A percentile compares a stretch with the other conserved stretches of the same genome.
Evolutionary conservation across 2,329 filamentous ascomycete genomes (phyloP).

Genomic region (Chaetomium olivaceum): DNA sequence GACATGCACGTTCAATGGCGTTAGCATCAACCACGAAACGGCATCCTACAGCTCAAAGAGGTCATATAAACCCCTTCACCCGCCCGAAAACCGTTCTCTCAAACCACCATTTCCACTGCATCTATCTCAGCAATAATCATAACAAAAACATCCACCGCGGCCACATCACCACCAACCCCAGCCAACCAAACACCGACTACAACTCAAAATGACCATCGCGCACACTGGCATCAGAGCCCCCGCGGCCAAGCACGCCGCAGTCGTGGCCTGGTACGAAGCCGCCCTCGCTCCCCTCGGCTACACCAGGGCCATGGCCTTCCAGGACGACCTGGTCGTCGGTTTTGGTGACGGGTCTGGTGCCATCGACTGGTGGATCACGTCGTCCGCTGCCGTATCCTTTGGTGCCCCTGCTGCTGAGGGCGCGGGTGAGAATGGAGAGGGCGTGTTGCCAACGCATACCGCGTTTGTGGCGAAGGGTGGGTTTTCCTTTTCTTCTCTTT

Average conservation of each 20-base stretch:
- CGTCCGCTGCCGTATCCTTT: not conserved
- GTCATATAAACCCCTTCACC: not conserved
- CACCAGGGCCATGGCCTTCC: constrained; percentile 34
- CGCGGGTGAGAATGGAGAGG: constrained; percentile 14
- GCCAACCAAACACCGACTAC: too few species aligned
- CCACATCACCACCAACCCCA: not conserved
- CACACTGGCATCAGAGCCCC: constrained; percentile 40
- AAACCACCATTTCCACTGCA: not conserved
- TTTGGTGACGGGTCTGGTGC: constrained; percentile 30
- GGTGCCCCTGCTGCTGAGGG: not conserved
- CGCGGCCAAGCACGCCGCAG: constrained; percentile 34
- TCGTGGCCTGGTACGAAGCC: constrained; percentile 39
- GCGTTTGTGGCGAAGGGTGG: constrained; percentile 39
- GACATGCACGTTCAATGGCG: not conserved
- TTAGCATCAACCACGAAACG: not conserved
- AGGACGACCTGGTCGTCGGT: constrained; percentile 36
- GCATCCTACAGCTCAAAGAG: not conserved
- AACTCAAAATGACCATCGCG: constrained; percentile 40
- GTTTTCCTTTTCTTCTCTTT: constrained; percentile 11
- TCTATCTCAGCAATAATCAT: not conserved
- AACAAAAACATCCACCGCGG: not conserved
- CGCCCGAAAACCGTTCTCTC: not conserved
- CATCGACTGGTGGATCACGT: constrained; percentile 38
- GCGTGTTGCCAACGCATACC: constrained; percentile 32
- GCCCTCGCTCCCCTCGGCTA: constrained; percentile 43